Percentiles rank a stretch among this genome's conserved stretches.
These are phyloP conservation scores for Plectosphaerella cucumerina DNA, from an alignment of 2,329 filamentous ascomycete genomes.

Conservation along the genomic window DNA sequence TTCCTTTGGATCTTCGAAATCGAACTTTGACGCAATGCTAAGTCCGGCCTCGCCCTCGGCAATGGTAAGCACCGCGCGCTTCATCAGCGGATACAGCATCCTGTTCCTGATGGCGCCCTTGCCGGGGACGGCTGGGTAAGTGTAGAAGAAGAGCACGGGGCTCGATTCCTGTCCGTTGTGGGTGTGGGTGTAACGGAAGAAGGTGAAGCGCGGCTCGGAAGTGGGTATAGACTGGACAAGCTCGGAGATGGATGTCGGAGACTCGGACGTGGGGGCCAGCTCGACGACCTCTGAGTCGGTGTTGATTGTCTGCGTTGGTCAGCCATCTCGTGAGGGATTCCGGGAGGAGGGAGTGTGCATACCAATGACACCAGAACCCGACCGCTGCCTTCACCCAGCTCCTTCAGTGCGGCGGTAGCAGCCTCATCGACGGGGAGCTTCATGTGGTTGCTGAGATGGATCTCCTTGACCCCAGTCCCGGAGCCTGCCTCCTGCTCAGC, in stretches of 20 bases:
- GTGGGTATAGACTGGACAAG: constrained; percentile 58
- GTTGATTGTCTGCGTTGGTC: constrained; percentile 61
- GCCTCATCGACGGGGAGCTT: constrained; percentile 57
- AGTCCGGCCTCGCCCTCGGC: constrained; percentile 64
- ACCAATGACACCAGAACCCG: constrained; percentile 63
- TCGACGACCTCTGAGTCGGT: constrained; percentile 64
- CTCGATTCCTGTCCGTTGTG: constrained; percentile 46
- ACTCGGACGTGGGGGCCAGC: constrained; percentile 51
- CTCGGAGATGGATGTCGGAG: constrained; percentile 50
- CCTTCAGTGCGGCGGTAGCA: constrained; percentile 60
- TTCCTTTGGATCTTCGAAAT: constrained; percentile 64
- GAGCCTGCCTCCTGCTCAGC: constrained; percentile 71
- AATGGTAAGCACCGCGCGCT: constrained; percentile 60
- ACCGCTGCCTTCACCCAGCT: constrained; percentile 47
- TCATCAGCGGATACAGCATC: constrained; percentile 78
- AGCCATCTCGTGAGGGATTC: not conserved
- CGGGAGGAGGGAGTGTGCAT: constrained; percentile 16
- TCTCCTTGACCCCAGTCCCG: constrained; percentile 58
- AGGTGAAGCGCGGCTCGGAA: constrained; percentile 71
- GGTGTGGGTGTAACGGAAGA: constrained; percentile 65
- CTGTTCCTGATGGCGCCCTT: constrained; percentile 73
- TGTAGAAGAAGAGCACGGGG: constrained; percentile 77
- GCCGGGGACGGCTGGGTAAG: constrained; percentile 62
- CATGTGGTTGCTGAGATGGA: constrained; percentile 54
- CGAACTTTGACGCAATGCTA: constrained; percentile 65